These are phyloP conservation scores for Cyclaneusma minus DNA, from an alignment of 2,329 filamentous ascomycete genomes.

Conservation along the genomic window DNA sequence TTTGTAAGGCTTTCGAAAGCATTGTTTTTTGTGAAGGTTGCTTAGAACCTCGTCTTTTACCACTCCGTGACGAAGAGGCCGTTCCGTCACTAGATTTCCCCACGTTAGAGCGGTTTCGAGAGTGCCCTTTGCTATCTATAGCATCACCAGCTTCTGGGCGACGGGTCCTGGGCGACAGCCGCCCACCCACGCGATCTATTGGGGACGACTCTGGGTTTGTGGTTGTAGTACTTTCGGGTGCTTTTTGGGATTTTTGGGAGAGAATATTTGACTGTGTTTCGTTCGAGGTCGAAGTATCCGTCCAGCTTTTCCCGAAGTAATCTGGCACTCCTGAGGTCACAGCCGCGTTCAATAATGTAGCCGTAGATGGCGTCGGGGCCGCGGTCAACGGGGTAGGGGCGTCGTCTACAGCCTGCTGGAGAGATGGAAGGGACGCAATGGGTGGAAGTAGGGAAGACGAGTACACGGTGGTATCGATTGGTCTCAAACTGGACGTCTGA, in stretches of 20 bases:
- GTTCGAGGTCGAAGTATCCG: slow-evolving; percentile 7
- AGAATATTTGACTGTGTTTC: slow-evolving; percentile 6
- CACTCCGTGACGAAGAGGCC: slow-evolving; percentile 20
- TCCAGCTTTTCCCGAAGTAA: slow-evolving; percentile 16
- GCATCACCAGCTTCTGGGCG: background rate
- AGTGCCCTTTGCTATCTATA: slow-evolving; percentile 19
- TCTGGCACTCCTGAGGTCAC: slow-evolving; percentile 15
- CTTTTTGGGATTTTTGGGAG: slow-evolving; percentile 4
- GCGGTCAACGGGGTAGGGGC: slow-evolving; percentile 13
- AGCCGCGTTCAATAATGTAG: slow-evolving; percentile 17
- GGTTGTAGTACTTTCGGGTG: background rate
- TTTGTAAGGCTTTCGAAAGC: slow-evolving; percentile 88
- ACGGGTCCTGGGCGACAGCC: slow-evolving; percentile 2
- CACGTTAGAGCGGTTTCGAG: slow-evolving; percentile 28
- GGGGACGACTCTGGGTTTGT: slow-evolving; percentile 4
- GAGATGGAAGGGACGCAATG: slow-evolving; percentile 8
- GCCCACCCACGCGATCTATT: slow-evolving; percentile 7
- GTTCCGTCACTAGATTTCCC: slow-evolving; percentile 30
- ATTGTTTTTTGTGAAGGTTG: slow-evolving; percentile 79
- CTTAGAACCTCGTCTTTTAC: slow-evolving; percentile 18
- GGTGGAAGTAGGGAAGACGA: slow-evolving; percentile 8
- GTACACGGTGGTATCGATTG: slow-evolving; percentile 5
- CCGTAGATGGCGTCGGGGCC: slow-evolving; percentile 17
- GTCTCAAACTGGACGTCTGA: slow-evolving; percentile 7
- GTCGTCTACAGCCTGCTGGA: slow-evolving; percentile 11